These are phyloP conservation scores for Didymella arachidicola DNA, from an alignment of 2,329 filamentous ascomycete species.

Conservation along the genomic window DNA sequence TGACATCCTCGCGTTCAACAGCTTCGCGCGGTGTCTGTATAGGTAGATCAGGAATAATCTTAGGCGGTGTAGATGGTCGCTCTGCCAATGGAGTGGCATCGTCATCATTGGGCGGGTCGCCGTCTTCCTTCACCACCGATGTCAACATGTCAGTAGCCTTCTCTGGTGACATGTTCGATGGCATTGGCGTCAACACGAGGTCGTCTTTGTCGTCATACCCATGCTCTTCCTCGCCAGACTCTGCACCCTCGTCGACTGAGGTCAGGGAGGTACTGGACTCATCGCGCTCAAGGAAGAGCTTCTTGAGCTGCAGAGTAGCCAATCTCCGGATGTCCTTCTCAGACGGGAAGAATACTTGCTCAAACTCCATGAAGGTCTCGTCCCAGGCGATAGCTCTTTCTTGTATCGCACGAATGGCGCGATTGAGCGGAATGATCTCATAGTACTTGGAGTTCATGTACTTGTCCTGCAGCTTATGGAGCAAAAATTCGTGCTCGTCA, in stretches of 20 bases:
- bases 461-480: constrained; percentile 82
- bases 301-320: constrained; percentile 90
- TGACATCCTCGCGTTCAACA: constrained; percentile 62
- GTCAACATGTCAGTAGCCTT: constrained; percentile 70
- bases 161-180: constrained; percentile 62
- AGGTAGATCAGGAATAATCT: constrained; percentile 26
- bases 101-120: constrained; percentile 26
- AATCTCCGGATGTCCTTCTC: constrained; percentile 95
- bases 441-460: constrained; percentile 97
- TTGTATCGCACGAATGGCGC: constrained; percentile 86
- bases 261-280: constrained; percentile 79
- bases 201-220: constrained; percentile 44
- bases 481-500: constrained; percentile 78
- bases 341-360: constrained; percentile 88
- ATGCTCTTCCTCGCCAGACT: constrained; percentile 50
- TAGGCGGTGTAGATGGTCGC: constrained; percentile 21
- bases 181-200: constrained; percentile 43
- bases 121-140: constrained; percentile 69
- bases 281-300: constrained; percentile 88
- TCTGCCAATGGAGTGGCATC: constrained; percentile 17
- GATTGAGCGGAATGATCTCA: constrained; percentile 92
- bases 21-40: constrained; percentile 45
- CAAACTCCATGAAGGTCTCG: constrained; percentile 85
- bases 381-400: constrained; percentile 96
- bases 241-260: constrained; percentile 71